phyloP scores from a whole-genome alignment of 2,329 filamentous ascomycete genomes.

The Coniochaeta prunicola region DNA sequence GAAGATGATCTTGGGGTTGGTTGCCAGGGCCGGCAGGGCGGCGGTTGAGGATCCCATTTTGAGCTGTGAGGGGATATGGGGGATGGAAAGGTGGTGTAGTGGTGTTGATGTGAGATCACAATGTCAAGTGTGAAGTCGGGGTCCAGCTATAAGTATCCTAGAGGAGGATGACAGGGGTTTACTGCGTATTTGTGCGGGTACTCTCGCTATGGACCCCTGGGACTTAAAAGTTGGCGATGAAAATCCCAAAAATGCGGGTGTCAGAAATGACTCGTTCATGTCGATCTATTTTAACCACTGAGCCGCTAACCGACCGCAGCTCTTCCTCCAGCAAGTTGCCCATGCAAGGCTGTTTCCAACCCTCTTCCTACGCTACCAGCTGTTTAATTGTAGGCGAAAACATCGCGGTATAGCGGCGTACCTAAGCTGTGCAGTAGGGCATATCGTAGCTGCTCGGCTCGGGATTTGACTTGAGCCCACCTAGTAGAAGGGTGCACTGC shows the following conservation, averaged over 20 bases:
- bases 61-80: not conserved
- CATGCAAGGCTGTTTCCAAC: not conserved
- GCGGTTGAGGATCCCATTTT: slow-evolving; percentile 17
- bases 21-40: slow-evolving; percentile 49
- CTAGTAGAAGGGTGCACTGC: too few relatives aligned
- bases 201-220: too few relatives aligned
- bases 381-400: too few relatives aligned
- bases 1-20: slow-evolving; percentile 85
- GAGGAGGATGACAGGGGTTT: not conserved
- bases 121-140: not conserved
- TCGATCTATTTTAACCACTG: not conserved
- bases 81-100: not conserved
- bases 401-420: too few relatives aligned
- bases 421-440: too few relatives aligned
- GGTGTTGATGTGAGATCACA: not conserved
- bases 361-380: too few relatives aligned
- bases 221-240: not conserved
- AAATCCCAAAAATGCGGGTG: not conserved
- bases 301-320: not conserved
- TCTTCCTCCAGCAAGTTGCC: not conserved
- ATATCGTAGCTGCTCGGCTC: too few relatives aligned
- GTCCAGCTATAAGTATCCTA: not conserved
- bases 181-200: too few relatives aligned
- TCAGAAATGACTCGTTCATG: not conserved
- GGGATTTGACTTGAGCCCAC: too few relatives aligned